phyloP scores from a whole-genome alignment of 1,139 yeast genomes.

The Geotrichum klebahnii region DNA sequence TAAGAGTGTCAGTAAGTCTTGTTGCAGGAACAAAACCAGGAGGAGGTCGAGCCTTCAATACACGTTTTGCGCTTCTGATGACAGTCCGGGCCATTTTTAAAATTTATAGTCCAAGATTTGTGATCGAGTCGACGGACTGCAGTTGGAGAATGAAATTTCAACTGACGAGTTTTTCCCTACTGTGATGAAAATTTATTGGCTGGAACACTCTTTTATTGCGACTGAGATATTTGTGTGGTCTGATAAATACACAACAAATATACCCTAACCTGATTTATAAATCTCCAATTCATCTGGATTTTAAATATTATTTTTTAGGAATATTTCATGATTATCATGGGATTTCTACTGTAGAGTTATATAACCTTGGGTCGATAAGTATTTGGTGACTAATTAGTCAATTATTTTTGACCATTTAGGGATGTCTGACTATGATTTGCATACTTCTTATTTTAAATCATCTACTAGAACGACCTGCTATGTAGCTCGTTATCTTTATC shows the following conservation, averaged over 20 bases:
- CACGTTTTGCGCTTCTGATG: slow-evolving; percentile 18
- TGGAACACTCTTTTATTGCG: background rate
- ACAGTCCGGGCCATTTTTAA: slow-evolving; percentile 19
- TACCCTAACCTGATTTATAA: background rate
- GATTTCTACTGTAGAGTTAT: no score
- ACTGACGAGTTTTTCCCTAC: no score
- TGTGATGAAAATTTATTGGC: slow-evolving; percentile 11
- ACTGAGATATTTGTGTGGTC: background rate
- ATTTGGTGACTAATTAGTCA: no score
- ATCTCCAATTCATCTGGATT: background rate
- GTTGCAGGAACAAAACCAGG: slow-evolving; percentile 17
- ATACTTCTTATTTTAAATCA: background rate
- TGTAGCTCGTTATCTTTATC: slow-evolving; percentile 27
- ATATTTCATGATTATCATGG: no score
- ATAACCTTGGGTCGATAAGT: no score
- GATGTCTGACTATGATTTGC: background rate
- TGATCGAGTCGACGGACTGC: background rate
- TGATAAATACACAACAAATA: background rate
- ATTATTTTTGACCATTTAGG: no score
- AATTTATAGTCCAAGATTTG: background rate
- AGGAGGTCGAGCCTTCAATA: slow-evolving; percentile 20
- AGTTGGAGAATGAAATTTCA: no score
- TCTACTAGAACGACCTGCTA: slow-evolving; percentile 8
- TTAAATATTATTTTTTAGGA: no score
- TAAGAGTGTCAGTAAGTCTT: slow-evolving; percentile 5